Base-by-base conservation (phyloP, 495 filamentous ascomycete genomes). In the Penicillium daleae region DNA sequence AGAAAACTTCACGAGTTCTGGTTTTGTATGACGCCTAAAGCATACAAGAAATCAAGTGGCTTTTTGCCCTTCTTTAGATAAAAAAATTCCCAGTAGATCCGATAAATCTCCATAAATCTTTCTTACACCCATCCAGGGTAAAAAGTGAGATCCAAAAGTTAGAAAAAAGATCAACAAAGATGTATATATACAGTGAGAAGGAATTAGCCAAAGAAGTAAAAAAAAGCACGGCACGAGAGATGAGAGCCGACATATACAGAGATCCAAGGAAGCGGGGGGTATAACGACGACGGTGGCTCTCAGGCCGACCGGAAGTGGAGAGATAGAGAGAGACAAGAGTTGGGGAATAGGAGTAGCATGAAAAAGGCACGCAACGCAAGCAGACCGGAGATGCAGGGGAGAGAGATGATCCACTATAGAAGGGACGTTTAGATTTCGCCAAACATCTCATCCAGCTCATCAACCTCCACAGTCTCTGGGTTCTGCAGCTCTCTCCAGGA, bases 361-460 rank as follows among this genome's bases (percentile, higher is more conserved):
- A 42, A 42, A 37, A 55, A 21, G 31, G 12, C 26, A 29, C 24
- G 17, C 8, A 17, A 42, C 54, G 46, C 27, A 35, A 48, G 46
- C 31, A 57, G 33, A 39, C 17, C 56, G 13, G 13, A 39, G 33
- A 40, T 37, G 35, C 46, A 37, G 31, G 3, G 29, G 31, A 42
- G 22, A 29, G 35, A 55, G 40, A 26, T 54, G 31, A 12, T 21
- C 12, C 12, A 54, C 1, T 13, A 24, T 26, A 59, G n/a, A n/a
- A 19, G 35, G 59, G 6, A 39, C 27, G 58, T 64, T 76, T 70
- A 82, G 66, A 82, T 76, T 65, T 80, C 79, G 55, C 73, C 79
- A 73, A 99, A 85, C 78, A 97, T 83, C 60, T 92, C 88, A 71
- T 99, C 95, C 3, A 99, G 84, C 81, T 99, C 95, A 49, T 96